phyloP scores from a whole-genome alignment of 1,284 basidiomycete genomes.

The Marasmius tenuissimus region DNA sequence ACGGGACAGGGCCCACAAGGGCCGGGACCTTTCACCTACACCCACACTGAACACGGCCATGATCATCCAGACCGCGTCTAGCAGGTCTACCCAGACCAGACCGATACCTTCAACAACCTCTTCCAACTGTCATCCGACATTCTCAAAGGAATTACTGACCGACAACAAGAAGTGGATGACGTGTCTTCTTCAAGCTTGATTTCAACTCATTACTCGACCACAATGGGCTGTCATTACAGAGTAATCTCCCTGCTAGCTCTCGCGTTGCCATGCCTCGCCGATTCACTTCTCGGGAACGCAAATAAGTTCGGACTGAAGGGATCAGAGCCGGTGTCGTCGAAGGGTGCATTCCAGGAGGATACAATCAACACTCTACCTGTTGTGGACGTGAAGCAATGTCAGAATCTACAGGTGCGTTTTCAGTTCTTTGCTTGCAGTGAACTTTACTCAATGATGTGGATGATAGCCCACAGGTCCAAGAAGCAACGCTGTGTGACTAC shows the following conservation, averaged over 20 bases:
- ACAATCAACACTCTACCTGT: neutral
- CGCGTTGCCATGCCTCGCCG: neutral
- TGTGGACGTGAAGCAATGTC: conserved; percentile 37
- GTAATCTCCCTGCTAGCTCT: neutral
- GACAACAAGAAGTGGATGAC: too few relatives aligned
- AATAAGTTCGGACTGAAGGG: neutral
- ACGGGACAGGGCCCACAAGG: too few relatives aligned
- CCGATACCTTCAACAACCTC: too few relatives aligned
- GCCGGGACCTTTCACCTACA: too few relatives aligned
- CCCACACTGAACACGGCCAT: too few relatives aligned
- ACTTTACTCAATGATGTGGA: conserved; percentile 19
- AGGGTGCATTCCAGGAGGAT: conserved; percentile 1
- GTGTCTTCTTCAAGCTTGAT: neutral
- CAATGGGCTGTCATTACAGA: neutral
- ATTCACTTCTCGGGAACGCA: neutral
- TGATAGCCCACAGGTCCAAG: conserved; percentile 88
- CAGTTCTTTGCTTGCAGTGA: neutral
- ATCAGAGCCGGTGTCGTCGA: neutral
- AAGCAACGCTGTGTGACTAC: conserved; percentile 93
- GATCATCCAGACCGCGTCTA: too few relatives aligned
- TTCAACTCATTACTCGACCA: neutral
- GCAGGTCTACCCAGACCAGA: too few relatives aligned
- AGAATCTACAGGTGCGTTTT: conserved; percentile 51
- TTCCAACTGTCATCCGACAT: too few relatives aligned
- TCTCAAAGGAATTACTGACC: too few relatives aligned